Percentiles rank a stretch among this genome's conserved stretches.
phyloP scores from a whole-genome alignment of 345 rosid species.

The Brassica rapa region DNA sequence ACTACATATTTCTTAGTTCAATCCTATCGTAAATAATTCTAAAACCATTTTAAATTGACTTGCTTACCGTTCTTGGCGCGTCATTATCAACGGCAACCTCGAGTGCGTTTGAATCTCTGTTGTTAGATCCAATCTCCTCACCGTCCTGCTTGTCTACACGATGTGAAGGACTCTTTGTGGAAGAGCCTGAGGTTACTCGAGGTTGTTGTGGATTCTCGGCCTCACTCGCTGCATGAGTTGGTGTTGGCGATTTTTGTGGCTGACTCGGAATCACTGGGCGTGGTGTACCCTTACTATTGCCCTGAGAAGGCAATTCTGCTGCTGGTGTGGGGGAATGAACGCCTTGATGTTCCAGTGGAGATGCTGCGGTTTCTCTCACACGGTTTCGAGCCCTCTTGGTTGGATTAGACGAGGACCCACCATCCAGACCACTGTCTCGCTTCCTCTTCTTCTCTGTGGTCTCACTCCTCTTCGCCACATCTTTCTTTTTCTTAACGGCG shows the following conservation, averaged over 20 bases:
- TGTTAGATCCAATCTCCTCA: neutral
- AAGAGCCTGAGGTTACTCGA: neutral
- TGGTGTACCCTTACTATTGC: no score
- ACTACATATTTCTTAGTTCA: no score
- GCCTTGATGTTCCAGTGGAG: neutral
- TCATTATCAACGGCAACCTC: neutral
- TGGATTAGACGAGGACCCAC: neutral
- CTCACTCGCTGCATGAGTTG: neutral
- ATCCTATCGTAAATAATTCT: no score
- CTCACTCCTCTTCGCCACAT: neutral
- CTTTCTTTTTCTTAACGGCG: no score
- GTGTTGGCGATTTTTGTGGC: neutral
- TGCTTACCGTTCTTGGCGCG: neutral
- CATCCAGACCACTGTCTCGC: neutral
- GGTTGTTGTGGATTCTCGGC: neutral
- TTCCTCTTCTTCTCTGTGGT: neutral
- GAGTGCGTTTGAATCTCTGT: neutral
- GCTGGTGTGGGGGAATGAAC: neutral
- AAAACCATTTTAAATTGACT: neutral
- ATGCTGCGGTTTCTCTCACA: neutral
- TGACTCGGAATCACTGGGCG: neutral
- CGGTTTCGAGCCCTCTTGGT: neutral
- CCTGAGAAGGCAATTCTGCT: neutral
- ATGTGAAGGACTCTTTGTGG: neutral
- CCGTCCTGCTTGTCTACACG: neutral